Base-by-base conservation (phyloP, 768 basidiomycete genomes). In the Auricularia cornea region DNA sequence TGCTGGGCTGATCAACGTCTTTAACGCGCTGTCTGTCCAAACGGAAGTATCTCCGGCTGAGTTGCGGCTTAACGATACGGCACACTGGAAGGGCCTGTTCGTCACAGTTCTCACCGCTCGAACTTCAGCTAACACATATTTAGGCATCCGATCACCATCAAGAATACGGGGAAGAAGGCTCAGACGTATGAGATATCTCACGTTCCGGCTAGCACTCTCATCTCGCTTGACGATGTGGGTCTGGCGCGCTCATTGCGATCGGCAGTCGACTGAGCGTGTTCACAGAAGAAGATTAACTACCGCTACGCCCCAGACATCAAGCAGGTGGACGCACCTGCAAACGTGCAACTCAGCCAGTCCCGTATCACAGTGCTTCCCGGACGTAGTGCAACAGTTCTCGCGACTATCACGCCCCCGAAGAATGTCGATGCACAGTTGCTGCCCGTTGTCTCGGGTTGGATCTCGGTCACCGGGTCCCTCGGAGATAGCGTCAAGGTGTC, bases 11-110 rank as follows among this genome's bases (percentile, higher is more conserved):
- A 74, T 88, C 60, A 76, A 88, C 63, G 82, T 83, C 14, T 84
- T 79, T 70, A 78, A 81, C 62, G 86, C 87, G 0, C 74, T 88
- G 56, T 77, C 81, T 59, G 73, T 80, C 3, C 79, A 77, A 0
- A 81, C 84, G 3, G 69, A 81, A 41, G 72, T 88, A 30, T 78
- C 80, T 3, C 85, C 84, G 3, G 78, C 80, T 16, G 80, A 86
- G 68, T 73, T 88, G n/a, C 66, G 82, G 41, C 72, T 87, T 41
- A 88, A 89, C 66, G 87, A 88, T 69, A 88, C 86, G 3, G 78
- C 81, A 8, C 76, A 85, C 68, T 82, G 83, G 70, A 72, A 75
- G 59, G 70, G 35, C 35, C 35, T 38, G 35, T 38, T 8, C 8
- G 35, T 38, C n/a, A n/a, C n/a, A 14, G 10, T 38, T 38, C 35